Conservation (phyloP, 2,329 filamentous ascomycete genomes). For the Dothiorella sarmentorum region DNA sequence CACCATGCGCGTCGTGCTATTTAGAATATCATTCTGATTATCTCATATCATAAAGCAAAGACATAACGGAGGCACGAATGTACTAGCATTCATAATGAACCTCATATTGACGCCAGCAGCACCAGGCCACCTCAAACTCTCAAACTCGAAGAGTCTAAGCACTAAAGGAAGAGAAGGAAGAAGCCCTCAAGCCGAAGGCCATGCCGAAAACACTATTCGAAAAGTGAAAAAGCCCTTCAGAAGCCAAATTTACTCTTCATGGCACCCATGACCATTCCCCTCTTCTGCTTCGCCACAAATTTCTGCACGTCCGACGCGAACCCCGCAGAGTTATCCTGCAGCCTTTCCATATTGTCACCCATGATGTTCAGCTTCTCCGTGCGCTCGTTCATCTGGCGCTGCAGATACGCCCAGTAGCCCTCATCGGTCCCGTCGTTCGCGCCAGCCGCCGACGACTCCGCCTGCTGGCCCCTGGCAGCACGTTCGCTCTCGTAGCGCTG, state of each 20-base stretch:
- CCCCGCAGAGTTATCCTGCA: slow-evolving; percentile 75
- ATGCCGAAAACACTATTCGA: no score
- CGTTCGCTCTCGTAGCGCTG: slow-evolving; percentile 42
- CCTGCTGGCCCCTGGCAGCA: slow-evolving; percentile 36
- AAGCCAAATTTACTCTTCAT: slow-evolving; percentile 18
- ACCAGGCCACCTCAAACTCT: no score
- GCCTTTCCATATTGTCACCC: slow-evolving; percentile 77
- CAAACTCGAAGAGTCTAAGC: no score
- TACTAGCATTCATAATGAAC: no score
- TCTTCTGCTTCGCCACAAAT: slow-evolving; percentile 83
- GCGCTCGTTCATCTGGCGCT: slow-evolving; percentile 81
- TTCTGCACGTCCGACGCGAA: slow-evolving; percentile 89
- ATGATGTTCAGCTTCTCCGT: slow-evolving; percentile 83
- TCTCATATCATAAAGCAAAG: no score
- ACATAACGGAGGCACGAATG: no score
- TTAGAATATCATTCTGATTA: no score
- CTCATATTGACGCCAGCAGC: no score
- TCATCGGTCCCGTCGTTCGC: slow-evolving; percentile 42
- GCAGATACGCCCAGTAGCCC: slow-evolving; percentile 73
- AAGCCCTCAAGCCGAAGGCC: no score
- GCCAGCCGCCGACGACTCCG: slow-evolving; percentile 7
- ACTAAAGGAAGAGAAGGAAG: no score
- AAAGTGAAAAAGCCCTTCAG: neutral
- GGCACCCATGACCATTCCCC: slow-evolving; percentile 70
- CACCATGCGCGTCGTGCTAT: no score